A percentile compares a stretch with the other conserved stretches of the same genome.
phyloP scores from a whole-genome alignment of 2,329 filamentous ascomycete genomes.

The Fusarium aywerte region DNA sequence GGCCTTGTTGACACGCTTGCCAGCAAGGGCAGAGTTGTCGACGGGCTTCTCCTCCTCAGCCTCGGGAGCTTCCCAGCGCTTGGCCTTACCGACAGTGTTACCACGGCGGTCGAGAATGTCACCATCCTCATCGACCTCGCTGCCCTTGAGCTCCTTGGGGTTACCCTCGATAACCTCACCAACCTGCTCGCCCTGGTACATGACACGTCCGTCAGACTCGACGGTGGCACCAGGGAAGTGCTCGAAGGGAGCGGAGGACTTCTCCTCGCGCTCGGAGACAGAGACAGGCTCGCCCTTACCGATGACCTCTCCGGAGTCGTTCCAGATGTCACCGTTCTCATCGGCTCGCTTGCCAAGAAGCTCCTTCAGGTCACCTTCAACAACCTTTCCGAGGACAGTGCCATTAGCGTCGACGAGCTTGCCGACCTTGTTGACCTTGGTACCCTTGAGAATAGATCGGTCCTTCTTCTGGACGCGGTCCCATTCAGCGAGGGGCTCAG shows the following conservation, averaged over 20 bases:
- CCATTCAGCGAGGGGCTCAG: conserved; percentile 69
- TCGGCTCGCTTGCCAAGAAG: conserved; percentile 73
- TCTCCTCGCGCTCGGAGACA: conserved; percentile 62
- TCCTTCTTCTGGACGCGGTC: conserved; percentile 57
- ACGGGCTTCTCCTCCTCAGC: conserved; percentile 63
- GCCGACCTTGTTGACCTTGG: conserved; percentile 68
- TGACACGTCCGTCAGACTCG: conserved; percentile 63
- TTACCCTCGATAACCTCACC: conserved; percentile 74
- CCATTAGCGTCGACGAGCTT: conserved; percentile 66
- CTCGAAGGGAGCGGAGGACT: conserved; percentile 65
- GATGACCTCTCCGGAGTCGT: conserved; percentile 74
- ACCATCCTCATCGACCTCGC: conserved; percentile 74
- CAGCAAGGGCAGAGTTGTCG: conserved; percentile 71
- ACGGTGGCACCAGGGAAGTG: conserved; percentile 66
- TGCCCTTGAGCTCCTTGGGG: conserved; percentile 70
- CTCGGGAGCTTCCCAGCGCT: conserved; percentile 70
- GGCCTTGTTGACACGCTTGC: conserved; percentile 77
- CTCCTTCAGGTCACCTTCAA: conserved; percentile 71
- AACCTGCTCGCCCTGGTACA: conserved; percentile 63
- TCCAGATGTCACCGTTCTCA: conserved; percentile 76
- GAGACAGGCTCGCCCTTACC: conserved; percentile 72
- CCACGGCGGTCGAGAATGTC: conserved; percentile 75
- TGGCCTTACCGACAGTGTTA: conserved; percentile 73
- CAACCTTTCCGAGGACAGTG: conserved; percentile 68
- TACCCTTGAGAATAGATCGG: conserved; percentile 61